Evolutionary conservation across 2,329 filamentous ascomycete species (phyloP).

Genomic region (Trichoderma gracile): DNA sequence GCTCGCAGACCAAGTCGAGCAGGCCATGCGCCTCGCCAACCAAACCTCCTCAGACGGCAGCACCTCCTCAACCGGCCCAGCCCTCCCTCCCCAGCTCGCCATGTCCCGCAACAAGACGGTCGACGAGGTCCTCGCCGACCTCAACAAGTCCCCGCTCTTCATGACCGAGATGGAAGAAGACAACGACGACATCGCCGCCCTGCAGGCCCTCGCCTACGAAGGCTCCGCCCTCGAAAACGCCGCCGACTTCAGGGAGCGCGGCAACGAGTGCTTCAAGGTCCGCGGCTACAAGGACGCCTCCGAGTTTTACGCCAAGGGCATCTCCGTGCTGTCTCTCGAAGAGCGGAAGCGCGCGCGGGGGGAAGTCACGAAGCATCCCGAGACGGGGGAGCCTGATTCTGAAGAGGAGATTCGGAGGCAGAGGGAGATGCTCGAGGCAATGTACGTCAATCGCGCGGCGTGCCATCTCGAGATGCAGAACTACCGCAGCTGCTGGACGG

Average conservation of each 20-base stretch:
- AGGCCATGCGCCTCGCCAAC: constrained; percentile 35
- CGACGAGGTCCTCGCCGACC: constrained; percentile 57
- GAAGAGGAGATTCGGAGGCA: constrained; percentile 64
- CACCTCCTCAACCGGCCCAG: constrained; percentile 31
- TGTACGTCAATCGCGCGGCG: constrained; percentile 83
- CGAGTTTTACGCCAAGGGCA: constrained; percentile 89
- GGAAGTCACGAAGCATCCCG: constrained; percentile 35
- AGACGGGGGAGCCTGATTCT: constrained; percentile 36
- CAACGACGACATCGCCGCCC: constrained; percentile 80
- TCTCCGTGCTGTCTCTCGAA: constrained; percentile 68
- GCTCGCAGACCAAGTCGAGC: constrained; percentile 45
- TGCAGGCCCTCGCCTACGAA: constrained; percentile 90
- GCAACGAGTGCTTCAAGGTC: constrained; percentile 81
- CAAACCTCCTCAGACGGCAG: constrained; percentile 31
- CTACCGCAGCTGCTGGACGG: constrained; percentile 80
- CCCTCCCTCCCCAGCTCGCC: constrained; percentile 49
- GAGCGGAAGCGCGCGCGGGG: constrained; percentile 55
- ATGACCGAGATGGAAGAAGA: constrained; percentile 93
- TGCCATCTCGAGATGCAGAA: constrained; percentile 89
- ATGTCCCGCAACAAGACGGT: constrained; percentile 48
- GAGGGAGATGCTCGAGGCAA: constrained; percentile 67
- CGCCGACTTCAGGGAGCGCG: constrained; percentile 82
- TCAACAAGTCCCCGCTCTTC: constrained; percentile 75
- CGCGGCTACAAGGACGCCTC: constrained; percentile 78
- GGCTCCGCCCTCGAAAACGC: constrained; percentile 83